Base-by-base conservation (phyloP, 768 basidiomycete genomes). In the Tricholoma terreum region DNA sequence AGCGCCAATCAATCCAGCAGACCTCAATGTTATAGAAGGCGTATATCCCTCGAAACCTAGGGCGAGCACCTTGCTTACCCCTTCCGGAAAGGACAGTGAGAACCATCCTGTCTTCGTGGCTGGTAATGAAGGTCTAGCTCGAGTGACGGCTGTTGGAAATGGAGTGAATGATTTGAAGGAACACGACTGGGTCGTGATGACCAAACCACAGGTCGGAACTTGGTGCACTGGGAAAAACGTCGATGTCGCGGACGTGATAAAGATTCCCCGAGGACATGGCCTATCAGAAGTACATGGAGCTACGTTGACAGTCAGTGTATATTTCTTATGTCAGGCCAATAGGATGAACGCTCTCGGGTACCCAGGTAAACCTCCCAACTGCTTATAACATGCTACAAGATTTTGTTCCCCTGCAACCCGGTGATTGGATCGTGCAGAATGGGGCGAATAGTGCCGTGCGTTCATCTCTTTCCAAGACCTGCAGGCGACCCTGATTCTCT, bases 381-480 rank as follows among this genome's bases (percentile, higher is more conserved):
- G 93, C 93, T 1, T 86, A 86, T 60, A 87, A 88, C 63, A 89
- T 95, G 86, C 79, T 95, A 9, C 78, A 78, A 33, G 83, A 89
- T 55, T 93, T 86, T 69, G 79, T 84, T 6, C 63, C 76, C 34
- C 78, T 93, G 42, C 60, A 81, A 51, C 75, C 79, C 49, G 91
- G 87, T 3, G 89, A 91, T 48, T 94, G 87, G 87, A 77, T 95
- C 14, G 68, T 94, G 10, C 92, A 94, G 70, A 94, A 94, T 59
- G 92, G 90, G 24, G 86, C 85, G 17, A 94, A 94, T 63, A 89
- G 89, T 62, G 88, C 89, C 17, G 92, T 91, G 57, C 49, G 85
- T 72, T 14, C 52, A 53, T 31, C 21, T 9, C 33, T 52, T n/a
- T 14, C 49, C 31, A 40, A n/a, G 33, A 31, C 12, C 19, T 43